Evolutionary conservation across 169 alveolate species (phyloP), one percentile per base, ranked within the genome.

Genomic region (Blepharisma undulans): DNA sequence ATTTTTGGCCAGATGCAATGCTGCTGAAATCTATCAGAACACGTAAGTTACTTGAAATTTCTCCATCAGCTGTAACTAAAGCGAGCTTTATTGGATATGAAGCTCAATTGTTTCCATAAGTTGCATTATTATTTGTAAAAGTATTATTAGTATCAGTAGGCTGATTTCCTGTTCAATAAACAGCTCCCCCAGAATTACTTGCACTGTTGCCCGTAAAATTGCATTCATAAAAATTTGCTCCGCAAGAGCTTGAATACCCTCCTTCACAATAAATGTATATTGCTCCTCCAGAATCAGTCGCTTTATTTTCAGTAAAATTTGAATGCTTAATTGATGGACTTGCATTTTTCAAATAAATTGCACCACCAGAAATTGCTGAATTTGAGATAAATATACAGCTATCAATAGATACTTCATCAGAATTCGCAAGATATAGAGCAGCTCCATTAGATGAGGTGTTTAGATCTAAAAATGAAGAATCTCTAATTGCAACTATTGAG

Each of bases 71-170:
- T 34, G 29, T 48, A 2, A 22, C 27, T 22, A 19, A 21, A 25
- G 77, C n/a, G 16, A 82, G n/a, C 34, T 34, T 48, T 19, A 71
- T n/a, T 2, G 91, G 91, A 66, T 61, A 66, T 21, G 91, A 59
- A 27, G 84, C 91, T 19, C 29, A 30, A 27, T 86, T 85, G 7
- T 32, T 34, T 14, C 91, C 91, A 72, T 86, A 86, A 14, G 7
- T 7, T 22, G 91, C 91, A 27, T 0, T 1, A 36, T 86, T 86
- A 12, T 86, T 82, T 21, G 27, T 21, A 12, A 82, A 82, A 8
- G 22, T 34, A 22, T n/a, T 21, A 0, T 36, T 30, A 2, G 72
- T 32, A 74, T 25, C 30, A 30, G 48, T 4, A 0, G 80, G 80
- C 33, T 74, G 29, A 25, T 22, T 25, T 4, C 33, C 36, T 10